Evolutionary conservation across 805 yeast genomes (phyloP).

Genomic region (Candida andamanensis): DNA sequence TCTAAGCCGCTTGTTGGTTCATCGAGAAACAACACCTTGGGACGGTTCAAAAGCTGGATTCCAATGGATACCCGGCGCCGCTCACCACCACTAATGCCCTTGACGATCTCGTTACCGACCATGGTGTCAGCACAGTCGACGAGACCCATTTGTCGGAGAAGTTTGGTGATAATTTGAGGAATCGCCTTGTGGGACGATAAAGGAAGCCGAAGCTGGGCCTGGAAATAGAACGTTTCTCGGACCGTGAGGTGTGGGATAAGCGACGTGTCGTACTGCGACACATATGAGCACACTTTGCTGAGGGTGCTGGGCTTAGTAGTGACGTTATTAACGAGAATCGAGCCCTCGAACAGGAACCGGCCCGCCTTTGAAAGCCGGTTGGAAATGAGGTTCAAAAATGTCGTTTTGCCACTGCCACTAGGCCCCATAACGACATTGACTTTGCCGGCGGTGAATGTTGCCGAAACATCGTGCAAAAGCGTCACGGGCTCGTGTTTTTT

Average conservation of each 20-base stretch:
- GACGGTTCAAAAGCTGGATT: slow-evolving; percentile 67
- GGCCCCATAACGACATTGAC: slow-evolving; percentile 45
- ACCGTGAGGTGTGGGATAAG: slow-evolving; percentile 70
- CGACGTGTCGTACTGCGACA: slow-evolving; percentile 75
- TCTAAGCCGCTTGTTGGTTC: slow-evolving; percentile 91
- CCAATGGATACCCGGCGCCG: slow-evolving; percentile 81
- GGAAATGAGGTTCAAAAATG: slow-evolving; percentile 41
- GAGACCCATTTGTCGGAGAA: slow-evolving; percentile 67
- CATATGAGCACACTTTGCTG: slow-evolving; percentile 56
- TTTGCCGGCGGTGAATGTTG: slow-evolving; percentile 25
- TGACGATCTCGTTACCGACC: slow-evolving; percentile 31
- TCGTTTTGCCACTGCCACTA: slow-evolving; percentile 42
- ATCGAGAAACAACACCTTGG: slow-evolving; percentile 67
- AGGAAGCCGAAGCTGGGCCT: slow-evolving; percentile 65
- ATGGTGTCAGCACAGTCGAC: slow-evolving; percentile 71
- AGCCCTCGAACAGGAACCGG: slow-evolving; percentile 20
- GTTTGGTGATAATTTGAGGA: slow-evolving; percentile 46
- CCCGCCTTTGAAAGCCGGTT: slow-evolving; percentile 35
- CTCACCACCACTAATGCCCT: slow-evolving; percentile 50
- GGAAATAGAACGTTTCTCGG: slow-evolving; percentile 65
- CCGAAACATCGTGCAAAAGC: slow-evolving; percentile 23
- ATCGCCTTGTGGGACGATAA: slow-evolving; percentile 26
- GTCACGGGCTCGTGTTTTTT: slow-evolving; percentile 8
- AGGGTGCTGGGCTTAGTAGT: slow-evolving; percentile 23
- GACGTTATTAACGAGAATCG: slow-evolving; percentile 20